phyloP scores from a whole-genome alignment of 2,329 filamentous ascomycete species.

The Fonsecaea pedrosoi region DNA sequence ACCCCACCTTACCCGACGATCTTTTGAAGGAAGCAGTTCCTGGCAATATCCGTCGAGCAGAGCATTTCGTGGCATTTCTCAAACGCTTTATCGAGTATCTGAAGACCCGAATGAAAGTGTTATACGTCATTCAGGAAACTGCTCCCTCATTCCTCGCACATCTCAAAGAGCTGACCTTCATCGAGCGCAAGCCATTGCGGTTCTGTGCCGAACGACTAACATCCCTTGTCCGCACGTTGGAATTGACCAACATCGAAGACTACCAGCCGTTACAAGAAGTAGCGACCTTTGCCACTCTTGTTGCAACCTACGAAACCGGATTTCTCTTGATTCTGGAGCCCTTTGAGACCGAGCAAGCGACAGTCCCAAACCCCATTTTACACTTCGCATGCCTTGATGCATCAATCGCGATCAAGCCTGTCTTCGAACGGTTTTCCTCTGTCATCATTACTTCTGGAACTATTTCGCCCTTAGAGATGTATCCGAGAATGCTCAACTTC shows the following conservation, averaged over 20 bases:
- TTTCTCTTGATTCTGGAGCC: slow-evolving; percentile 97
- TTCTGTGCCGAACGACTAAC: slow-evolving; percentile 96
- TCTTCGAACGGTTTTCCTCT: slow-evolving; percentile 96
- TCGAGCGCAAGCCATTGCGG: slow-evolving; percentile 88
- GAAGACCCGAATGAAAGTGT: slow-evolving; percentile 97
- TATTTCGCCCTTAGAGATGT: slow-evolving; percentile 97
- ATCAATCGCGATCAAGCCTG: slow-evolving; percentile 95
- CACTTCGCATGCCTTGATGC: slow-evolving; percentile 97
- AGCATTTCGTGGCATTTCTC: slow-evolving; percentile 93
- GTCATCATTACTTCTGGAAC: slow-evolving; percentile 99
- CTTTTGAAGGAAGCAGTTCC: slow-evolving; percentile 94
- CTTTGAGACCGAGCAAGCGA: slow-evolving; percentile 92
- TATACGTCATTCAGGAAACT: slow-evolving; percentile 96
- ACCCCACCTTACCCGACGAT: slow-evolving; percentile 91
- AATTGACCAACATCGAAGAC: slow-evolving; percentile 97
- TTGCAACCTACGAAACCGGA: slow-evolving; percentile 95
- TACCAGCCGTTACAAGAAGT: slow-evolving; percentile 97
- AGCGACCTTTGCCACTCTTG: slow-evolving; percentile 93
- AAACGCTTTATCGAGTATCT: slow-evolving; percentile 98
- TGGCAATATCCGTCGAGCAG: slow-evolving; percentile 92
- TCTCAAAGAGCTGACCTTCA: slow-evolving; percentile 94
- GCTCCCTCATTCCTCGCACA: slow-evolving; percentile 92
- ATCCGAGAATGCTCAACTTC: slow-evolving; percentile 98
- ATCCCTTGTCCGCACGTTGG: slow-evolving; percentile 90
- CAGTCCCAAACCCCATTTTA: slow-evolving; percentile 93